These are phyloP conservation scores for Hyaloraphidium curvatum DNA, from an alignment of 192 early-diverging fungal genomes.

Conservation along the genomic window DNA sequence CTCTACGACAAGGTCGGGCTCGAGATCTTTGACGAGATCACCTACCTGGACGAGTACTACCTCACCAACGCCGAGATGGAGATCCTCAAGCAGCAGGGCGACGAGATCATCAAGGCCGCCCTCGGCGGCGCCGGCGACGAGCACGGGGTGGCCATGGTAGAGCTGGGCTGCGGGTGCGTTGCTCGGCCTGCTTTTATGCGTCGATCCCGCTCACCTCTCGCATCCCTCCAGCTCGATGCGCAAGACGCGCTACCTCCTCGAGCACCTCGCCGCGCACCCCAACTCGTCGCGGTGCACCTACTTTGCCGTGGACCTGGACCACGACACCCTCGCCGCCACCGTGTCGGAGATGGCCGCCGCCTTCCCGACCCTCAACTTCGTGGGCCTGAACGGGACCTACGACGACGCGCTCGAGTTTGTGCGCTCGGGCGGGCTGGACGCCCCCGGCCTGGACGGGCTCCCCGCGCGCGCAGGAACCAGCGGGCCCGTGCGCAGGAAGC, in stretches of 20 bases:
- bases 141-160: slow-evolving; percentile 60
- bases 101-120: slow-evolving; percentile 36
- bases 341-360: slow-evolving; percentile 36
- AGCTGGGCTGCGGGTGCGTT: slow-evolving; percentile 70
- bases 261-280: slow-evolving; percentile 45
- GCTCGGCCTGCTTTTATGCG: not conserved
- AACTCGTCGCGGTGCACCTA: slow-evolving; percentile 41
- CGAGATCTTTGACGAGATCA: slow-evolving; percentile 79
- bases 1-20: slow-evolving; percentile 71
- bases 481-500: too few relatives aligned
- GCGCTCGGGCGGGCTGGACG: slow-evolving; percentile 19
- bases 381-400: slow-evolving; percentile 76
- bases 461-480: too few relatives aligned
- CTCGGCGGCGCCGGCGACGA: slow-evolving; percentile 45
- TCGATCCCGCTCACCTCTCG: not conserved
- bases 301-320: slow-evolving; percentile 78
- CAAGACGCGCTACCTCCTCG: slow-evolving; percentile 66
- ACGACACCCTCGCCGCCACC: slow-evolving; percentile 50
- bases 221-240: slow-evolving; percentile 24
- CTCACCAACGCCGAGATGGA: slow-evolving; percentile 68
- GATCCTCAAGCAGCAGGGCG: slow-evolving; percentile 41
- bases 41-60: slow-evolving; percentile 72
- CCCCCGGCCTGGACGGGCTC: too few relatives aligned
- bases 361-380: slow-evolving; percentile 45
- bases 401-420: slow-evolving; percentile 57